Percentiles rank a stretch among this genome's conserved stretches.
Evolutionary conservation across 352 stramenopile species (phyloP).

Genomic region (Chrysophaeum taylorii): DNA sequence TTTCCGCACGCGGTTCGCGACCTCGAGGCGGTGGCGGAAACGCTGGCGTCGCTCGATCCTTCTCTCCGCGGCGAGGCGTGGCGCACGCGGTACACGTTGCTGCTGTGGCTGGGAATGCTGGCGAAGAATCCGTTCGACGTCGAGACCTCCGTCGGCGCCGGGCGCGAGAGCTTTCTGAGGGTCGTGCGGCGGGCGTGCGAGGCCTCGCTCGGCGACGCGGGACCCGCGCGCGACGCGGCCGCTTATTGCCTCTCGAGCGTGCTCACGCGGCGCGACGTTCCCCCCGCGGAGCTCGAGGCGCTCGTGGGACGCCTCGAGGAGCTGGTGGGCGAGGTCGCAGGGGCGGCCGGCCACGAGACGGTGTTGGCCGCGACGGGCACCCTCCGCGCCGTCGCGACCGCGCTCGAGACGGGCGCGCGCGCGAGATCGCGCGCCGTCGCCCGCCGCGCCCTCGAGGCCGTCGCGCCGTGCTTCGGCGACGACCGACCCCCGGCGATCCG

Average conservation of each 20-base stretch:
- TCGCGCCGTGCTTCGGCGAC: no score
- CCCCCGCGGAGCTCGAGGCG: conserved; percentile 63
- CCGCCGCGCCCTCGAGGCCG: conserved; percentile 33
- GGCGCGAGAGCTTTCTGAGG: conserved; percentile 37
- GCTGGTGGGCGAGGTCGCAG: conserved; percentile 27
- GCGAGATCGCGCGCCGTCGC: conserved; percentile 33
- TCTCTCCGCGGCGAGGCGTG: conserved; percentile 54
- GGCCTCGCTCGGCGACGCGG: conserved; percentile 44
- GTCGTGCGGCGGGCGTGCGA: conserved; percentile 42
- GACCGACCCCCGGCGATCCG: conserved; percentile 21
- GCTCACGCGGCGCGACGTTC: conserved; percentile 87
- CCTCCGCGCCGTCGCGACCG: conserved; percentile 47
- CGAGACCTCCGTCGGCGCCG: conserved; percentile 54
- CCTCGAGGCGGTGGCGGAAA: conserved; percentile 26
- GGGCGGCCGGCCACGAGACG: conserved; percentile 19
- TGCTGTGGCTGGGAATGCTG: conserved; percentile 95
- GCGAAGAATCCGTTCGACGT: conserved; percentile 95
- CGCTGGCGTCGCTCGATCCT: conserved; percentile 58
- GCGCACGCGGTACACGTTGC: conserved; percentile 68
- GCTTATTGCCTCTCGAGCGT: conserved; percentile 82
- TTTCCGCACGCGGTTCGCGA: conserved; percentile 69
- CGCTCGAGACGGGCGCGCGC: conserved; percentile 53
- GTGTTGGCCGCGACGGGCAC: conserved; percentile 49
- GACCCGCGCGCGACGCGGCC: conserved; percentile 74
- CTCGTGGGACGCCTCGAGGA: conserved; percentile 76